Evolutionary conservation across 345 rosid species (phyloP).

Genomic region (Heritiera fomes): DNA sequence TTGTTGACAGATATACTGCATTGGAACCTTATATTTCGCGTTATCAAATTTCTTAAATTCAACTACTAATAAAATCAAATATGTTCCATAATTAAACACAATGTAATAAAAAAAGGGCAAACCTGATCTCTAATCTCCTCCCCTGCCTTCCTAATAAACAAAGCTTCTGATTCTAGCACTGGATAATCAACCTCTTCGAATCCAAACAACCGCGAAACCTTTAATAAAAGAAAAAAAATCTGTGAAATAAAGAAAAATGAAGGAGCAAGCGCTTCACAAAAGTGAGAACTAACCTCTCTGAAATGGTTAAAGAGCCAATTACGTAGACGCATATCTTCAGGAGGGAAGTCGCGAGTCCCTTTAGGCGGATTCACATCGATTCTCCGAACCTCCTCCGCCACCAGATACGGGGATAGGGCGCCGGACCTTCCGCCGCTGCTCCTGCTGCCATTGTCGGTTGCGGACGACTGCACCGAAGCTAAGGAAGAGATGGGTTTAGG

Average conservation of each 20-base stretch:
- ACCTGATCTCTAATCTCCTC: constrained; percentile 97
- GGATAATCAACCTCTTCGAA: constrained; percentile 93
- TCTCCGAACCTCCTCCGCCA: constrained; percentile 45
- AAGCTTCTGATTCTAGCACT: constrained; percentile 79
- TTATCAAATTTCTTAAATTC: not conserved
- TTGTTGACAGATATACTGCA: not conserved
- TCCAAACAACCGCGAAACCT: constrained; percentile 78
- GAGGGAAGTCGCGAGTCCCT: constrained; percentile 94
- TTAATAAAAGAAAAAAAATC: not conserved
- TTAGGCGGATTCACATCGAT: constrained; percentile 90
- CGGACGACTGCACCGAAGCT: constrained; percentile 32
- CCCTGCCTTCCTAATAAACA: constrained; percentile 89
- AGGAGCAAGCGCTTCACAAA: not conserved
- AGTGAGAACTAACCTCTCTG: constrained; percentile 53
- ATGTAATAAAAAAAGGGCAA: not conserved
- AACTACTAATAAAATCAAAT: not conserved
- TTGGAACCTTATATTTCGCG: constrained; percentile 11
- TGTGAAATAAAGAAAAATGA: not conserved
- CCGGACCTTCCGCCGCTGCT: constrained; percentile 63
- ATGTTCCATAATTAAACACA: not conserved
- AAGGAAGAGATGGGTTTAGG: constrained; percentile 37
- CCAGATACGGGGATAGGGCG: constrained; percentile 43
- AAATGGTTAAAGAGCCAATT: constrained; percentile 89
- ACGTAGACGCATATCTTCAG: constrained; percentile 91
- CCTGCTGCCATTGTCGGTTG: constrained; percentile 20